phyloP scores from a whole-genome alignment of 2,329 filamentous ascomycete species.

The Epichloe uncinata region DNA sequence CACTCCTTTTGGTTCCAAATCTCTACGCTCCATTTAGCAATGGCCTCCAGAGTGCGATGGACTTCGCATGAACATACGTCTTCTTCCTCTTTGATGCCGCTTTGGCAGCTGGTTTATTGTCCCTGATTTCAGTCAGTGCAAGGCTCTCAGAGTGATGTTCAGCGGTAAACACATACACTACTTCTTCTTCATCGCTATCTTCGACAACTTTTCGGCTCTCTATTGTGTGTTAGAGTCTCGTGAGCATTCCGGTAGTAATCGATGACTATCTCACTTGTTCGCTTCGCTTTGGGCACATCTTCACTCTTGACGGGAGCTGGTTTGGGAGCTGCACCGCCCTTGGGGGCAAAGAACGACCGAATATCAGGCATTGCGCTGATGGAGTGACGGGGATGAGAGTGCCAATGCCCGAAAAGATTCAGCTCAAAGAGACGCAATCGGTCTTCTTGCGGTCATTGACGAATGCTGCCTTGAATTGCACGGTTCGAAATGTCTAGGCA shows the following conservation, averaged over 20 bases:
- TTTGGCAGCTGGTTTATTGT: constrained; percentile 42
- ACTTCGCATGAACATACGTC: constrained; percentile 24
- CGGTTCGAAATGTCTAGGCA: neutral
- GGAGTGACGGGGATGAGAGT: neutral
- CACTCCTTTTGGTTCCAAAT: constrained; percentile 32
- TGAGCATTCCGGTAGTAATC: neutral
- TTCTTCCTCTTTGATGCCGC: constrained; percentile 40
- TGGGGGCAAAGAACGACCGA: constrained; percentile 76
- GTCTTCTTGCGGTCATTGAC: constrained; percentile 12
- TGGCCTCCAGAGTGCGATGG: neutral
- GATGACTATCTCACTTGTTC: constrained; percentile 26
- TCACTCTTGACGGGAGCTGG: constrained; percentile 32
- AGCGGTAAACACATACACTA: constrained; percentile 2
- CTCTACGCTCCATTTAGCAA: constrained; percentile 14
- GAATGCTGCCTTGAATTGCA: constrained; percentile 11
- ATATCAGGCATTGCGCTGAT: constrained; percentile 66
- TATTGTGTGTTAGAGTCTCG: constrained; percentile 15
- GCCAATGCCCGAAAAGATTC: constrained; percentile 1
- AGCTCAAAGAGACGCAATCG: neutral
- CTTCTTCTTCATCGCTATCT: constrained; percentile 68
- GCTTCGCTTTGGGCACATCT: constrained; percentile 29
- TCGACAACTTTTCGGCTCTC: constrained; percentile 58
- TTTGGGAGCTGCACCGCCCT: constrained; percentile 43
- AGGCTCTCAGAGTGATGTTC: neutral
- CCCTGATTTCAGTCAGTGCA: constrained; percentile 8